Evolutionary conservation across 2,329 filamentous ascomycete genomes (phyloP).

Genomic region (Alternaria burnsii): DNA sequence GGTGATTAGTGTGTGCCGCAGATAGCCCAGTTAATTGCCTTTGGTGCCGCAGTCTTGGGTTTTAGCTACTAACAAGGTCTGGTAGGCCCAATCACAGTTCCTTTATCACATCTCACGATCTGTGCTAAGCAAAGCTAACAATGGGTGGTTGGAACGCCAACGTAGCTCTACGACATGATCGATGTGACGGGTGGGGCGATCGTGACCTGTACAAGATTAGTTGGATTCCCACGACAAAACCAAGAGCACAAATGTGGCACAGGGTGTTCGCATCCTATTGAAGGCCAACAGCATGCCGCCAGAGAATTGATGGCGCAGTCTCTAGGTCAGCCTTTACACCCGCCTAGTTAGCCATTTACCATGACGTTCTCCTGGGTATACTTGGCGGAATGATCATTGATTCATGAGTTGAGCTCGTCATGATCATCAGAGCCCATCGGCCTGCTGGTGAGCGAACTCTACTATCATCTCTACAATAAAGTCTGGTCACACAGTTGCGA

Average conservation of each 20-base stretch:
- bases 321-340: neutral
- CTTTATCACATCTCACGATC: neutral
- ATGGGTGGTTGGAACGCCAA: neutral
- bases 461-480: neutral
- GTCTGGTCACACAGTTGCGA: neutral
- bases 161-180: slow-evolving; percentile 8
- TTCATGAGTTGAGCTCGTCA: neutral
- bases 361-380: neutral
- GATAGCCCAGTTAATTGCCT: neutral
- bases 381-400: neutral
- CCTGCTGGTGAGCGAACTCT: neutral
- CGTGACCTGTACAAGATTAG: slow-evolving; percentile 3
- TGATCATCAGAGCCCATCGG: neutral
- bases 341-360: neutral
- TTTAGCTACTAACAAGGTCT: neutral
- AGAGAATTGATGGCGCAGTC: slow-evolving; percentile 1
- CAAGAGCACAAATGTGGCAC: neutral
- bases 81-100: slow-evolving; percentile 7
- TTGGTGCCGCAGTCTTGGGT: slow-evolving; percentile 8
- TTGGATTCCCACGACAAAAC: neutral
- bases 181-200: slow-evolving; percentile 5
- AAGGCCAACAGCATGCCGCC: neutral
- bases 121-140: slow-evolving; percentile 1
- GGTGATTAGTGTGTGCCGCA: neutral
- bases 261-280: neutral